Percentiles rank a stretch among this genome's conserved stretches.
Conservation (phyloP, 768 basidiomycete species). For the Naganishia kalamii region DNA sequence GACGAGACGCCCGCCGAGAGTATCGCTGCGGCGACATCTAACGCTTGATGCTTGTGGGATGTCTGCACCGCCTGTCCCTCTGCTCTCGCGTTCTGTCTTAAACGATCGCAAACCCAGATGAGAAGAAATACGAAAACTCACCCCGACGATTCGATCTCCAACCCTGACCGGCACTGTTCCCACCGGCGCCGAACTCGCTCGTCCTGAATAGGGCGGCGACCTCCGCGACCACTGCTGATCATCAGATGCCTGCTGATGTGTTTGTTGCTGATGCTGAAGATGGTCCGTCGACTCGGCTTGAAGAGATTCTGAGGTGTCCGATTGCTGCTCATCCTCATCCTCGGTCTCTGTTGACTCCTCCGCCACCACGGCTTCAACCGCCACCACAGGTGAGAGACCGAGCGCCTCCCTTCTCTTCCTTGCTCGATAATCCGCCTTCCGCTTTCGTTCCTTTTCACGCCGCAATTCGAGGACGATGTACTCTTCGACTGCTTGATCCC, state of each 20-base stretch:
- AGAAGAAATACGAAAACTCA: neutral
- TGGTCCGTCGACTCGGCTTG: neutral
- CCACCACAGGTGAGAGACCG: neutral
- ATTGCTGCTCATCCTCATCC: neutral
- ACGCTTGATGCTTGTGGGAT: no score
- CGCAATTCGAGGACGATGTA: neutral
- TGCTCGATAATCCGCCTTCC: conserved; percentile 1
- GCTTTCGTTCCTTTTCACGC: conserved; percentile 4
- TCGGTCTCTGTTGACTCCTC: neutral
- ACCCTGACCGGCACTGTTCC: conserved; percentile 1
- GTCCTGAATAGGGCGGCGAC: neutral
- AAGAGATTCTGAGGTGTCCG: neutral
- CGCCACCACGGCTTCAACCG: neutral
- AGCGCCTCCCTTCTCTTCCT: neutral
- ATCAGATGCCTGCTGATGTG: neutral
- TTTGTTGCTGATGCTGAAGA: neutral
- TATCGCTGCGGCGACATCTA: no score
- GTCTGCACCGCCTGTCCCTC: neutral
- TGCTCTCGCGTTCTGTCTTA: neutral
- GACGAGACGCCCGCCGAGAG: no score
- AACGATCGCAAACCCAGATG: no score
- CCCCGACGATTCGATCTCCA: neutral
- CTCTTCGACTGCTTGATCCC: conserved; percentile 3
- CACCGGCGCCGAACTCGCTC: neutral
- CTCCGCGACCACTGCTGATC: no score